Evolutionary conservation across 352 stramenopile genomes (phyloP), one percentile per base, ranked within the genome.

Genomic region (Phytophthora fragariaefolia): DNA sequence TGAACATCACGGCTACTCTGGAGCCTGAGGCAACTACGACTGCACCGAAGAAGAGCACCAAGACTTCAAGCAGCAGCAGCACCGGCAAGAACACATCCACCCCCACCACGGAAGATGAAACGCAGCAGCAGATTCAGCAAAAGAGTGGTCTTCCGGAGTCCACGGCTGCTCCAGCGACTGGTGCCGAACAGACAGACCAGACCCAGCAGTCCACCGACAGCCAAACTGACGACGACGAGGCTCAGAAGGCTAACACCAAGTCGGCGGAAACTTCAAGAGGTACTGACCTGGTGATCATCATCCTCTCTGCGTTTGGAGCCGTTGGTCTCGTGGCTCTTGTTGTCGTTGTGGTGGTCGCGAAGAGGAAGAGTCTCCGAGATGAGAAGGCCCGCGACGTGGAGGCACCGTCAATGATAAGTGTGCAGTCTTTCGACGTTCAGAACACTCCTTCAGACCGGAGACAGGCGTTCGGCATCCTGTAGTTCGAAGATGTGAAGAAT

Each of bases 251-350:
- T n/a, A 77, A 63, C 38, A 83, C 69, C 0, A 49, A 72, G 32
- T 53, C 71, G 4, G 6, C 9, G 1, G 50, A 46, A 9, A 26
- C 48, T 0, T 73, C 48, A 0, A 55, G 9, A n/a, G 48, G 38
- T 32, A 80, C 74, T 0, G 67, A 77, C 30, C 51, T 58, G n/a
- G 42, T 72, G 18, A 66, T 86, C 46, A 74, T 73, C 23, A 42
- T 43, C 13, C 61, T 78, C 5, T 71, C 71, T 2, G 49, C 60
- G 22, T 17, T 71, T 15, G 71, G 66, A 24, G 66, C 38, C 26
- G 43, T 78, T 3, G 71, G 58, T 20, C n/a, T 69, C 2, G 60
- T 78, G 20, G 66, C 71, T 1, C 60, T 74, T 15, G 64, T 78
- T 51, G 66, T 66, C 13, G 36, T 69, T 6, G 54, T 78, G 24